Evolutionary conservation across 345 rosid genomes (phyloP).

Genomic region (Aquilaria sinensis): DNA sequence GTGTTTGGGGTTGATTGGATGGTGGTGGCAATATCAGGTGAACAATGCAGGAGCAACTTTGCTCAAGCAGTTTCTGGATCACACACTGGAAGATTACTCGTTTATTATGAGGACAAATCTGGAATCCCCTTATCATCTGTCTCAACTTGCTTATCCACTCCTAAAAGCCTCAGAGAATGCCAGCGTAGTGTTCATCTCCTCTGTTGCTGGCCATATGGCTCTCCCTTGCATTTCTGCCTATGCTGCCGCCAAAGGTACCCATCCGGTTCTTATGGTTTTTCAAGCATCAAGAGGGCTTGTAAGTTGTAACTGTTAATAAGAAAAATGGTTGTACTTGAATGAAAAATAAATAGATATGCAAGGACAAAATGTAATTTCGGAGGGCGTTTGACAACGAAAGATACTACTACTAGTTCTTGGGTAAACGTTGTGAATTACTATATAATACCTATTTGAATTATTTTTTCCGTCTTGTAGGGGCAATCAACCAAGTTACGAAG

Average conservation of each 20-base stretch:
- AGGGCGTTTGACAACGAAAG: neutral
- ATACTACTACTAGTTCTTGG: too few species aligned
- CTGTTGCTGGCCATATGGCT: slow-evolving; percentile 26
- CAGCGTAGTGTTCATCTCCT: slow-evolving; percentile 47
- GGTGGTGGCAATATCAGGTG: slow-evolving; percentile 15
- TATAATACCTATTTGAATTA: too few species aligned
- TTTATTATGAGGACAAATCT: slow-evolving; percentile 37
- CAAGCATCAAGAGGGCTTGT: slow-evolving; percentile 16
- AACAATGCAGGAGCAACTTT: slow-evolving; percentile 24
- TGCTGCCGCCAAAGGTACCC: slow-evolving; percentile 31
- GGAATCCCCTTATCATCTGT: slow-evolving; percentile 49
- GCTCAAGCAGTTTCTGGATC: slow-evolving; percentile 5
- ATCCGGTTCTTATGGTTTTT: slow-evolving; percentile 20
- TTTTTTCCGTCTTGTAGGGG: slow-evolving; percentile 24
- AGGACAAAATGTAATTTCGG: neutral
- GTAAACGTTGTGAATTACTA: too few species aligned
- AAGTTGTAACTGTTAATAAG: neutral
- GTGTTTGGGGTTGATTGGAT: too few species aligned
- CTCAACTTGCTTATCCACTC: slow-evolving; percentile 50
- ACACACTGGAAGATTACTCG: slow-evolving; percentile 31
- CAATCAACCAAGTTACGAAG: slow-evolving; percentile 43
- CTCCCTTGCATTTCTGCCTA: slow-evolving; percentile 18
- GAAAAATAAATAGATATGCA: too few species aligned
- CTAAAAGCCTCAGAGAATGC: slow-evolving; percentile 48
- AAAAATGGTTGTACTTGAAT: too few species aligned